Evolutionary conservation across 495 filamentous ascomycete species (phyloP).

Genomic region (Cercophora samala): DNA sequence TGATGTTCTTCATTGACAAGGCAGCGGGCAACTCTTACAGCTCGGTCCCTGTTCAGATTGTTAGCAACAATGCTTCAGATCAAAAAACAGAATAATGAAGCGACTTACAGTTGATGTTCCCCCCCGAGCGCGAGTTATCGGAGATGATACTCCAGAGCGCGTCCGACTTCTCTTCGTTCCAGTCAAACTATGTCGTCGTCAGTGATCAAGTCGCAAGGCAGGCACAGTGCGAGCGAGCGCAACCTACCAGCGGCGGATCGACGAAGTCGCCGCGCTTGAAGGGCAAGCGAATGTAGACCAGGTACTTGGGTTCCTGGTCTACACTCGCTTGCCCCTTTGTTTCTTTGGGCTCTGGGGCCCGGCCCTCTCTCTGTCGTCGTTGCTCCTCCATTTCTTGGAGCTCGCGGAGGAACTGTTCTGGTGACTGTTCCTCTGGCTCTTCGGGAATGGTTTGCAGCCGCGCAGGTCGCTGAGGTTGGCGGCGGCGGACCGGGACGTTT

Average conservation of each 20-base stretch:
- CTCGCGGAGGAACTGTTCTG: neutral
- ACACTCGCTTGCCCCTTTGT: constrained; percentile 15
- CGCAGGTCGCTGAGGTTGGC: neutral
- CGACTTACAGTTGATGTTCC: constrained; percentile 65
- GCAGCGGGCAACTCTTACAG: constrained; percentile 54
- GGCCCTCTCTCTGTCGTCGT: neutral
- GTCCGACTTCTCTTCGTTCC: constrained; percentile 76
- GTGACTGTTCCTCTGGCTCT: neutral
- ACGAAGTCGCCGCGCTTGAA: constrained; percentile 84
- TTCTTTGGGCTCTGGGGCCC: constrained; percentile 16
- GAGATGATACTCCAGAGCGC: constrained; percentile 89
- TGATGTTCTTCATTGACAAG: neutral
- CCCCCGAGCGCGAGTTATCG: constrained; percentile 67
- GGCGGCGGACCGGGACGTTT: neutral
- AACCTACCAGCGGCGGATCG: constrained; percentile 76
- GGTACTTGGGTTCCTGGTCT: constrained; percentile 50
- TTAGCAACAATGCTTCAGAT: constrained; percentile 35
- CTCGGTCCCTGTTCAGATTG: constrained; percentile 62
- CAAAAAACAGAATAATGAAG: neutral
- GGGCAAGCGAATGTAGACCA: constrained; percentile 82
- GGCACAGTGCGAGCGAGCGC: constrained; percentile 16
- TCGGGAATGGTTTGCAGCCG: neutral
- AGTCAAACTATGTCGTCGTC: constrained; percentile 41
- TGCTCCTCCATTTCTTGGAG: neutral
- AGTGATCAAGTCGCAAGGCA: constrained; percentile 10